phyloP scores from a whole-genome alignment of 169 alveolate genomes.

The Amoebophrya sp. region DNA sequence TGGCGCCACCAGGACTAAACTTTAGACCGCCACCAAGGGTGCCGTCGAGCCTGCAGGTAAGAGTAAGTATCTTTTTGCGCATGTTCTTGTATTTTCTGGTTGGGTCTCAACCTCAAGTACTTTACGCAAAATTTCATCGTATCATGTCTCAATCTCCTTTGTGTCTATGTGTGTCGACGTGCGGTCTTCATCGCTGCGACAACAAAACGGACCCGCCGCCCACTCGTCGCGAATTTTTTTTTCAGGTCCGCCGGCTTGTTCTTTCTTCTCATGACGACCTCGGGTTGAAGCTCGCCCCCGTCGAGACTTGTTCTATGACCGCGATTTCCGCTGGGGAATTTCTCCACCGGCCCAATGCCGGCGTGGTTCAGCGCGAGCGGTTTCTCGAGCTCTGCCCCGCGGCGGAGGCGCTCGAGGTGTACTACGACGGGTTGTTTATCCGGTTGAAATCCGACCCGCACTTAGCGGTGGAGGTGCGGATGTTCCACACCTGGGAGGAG shows the following conservation, averaged over 20 bases:
- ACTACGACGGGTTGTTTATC: neutral
- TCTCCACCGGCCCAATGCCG: neutral
- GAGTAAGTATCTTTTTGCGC: too few relatives aligned
- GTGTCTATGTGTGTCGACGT: too few relatives aligned
- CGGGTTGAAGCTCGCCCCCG: neutral
- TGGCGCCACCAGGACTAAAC: neutral
- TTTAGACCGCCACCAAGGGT: neutral
- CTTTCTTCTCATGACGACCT: neutral
- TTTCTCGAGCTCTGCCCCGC: neutral
- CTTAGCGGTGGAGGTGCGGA: neutral
- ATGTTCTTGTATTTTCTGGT: too few relatives aligned
- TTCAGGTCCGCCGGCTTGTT: neutral
- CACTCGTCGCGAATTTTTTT: too few relatives aligned
- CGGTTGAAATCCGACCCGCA: neutral
- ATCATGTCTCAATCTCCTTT: too few relatives aligned
- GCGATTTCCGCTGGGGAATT: neutral
- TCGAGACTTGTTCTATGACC: neutral
- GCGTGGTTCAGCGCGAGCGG: neutral
- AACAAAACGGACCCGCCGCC: too few relatives aligned
- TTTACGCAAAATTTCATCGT: too few relatives aligned
- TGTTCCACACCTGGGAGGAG: neutral
- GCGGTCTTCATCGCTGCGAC: too few relatives aligned
- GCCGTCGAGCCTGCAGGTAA: neutral
- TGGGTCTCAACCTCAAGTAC: too few relatives aligned
- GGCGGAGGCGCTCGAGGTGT: neutral